Percentiles rank a stretch among this genome's conserved stretches.
Conservation (phyloP, 2,329 filamentous ascomycete genomes). For the Botrytis galanthina region DNA sequence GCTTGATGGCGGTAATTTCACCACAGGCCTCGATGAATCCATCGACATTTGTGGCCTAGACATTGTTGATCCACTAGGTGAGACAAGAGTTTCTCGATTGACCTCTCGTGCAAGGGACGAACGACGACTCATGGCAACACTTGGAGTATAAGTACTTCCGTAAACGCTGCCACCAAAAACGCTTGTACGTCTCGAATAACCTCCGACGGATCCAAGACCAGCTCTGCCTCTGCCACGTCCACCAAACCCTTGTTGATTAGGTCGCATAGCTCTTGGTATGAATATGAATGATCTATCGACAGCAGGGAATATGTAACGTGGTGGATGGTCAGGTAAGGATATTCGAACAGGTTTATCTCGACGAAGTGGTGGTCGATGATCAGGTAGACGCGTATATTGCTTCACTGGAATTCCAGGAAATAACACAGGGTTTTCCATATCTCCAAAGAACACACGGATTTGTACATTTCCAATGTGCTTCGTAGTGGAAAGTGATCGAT, state of each 20-base stretch:
- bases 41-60: constrained; percentile 62
- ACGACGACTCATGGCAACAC: constrained; percentile 81
- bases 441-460: constrained; percentile 76
- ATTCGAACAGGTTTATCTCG: constrained; percentile 96
- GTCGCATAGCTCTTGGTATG: constrained; percentile 88
- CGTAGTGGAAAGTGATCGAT: constrained; percentile 78
- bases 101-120: constrained; percentile 73
- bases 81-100: constrained; percentile 71
- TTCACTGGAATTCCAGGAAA: constrained; percentile 78
- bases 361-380: constrained; percentile 89
- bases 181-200: constrained; percentile 77
- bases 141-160: constrained; percentile 81
- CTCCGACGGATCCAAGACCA: constrained; percentile 64
- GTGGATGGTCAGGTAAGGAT: constrained; percentile 75
- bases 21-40: constrained; percentile 68
- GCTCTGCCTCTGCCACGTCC: constrained; percentile 69
- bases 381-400: constrained; percentile 89
- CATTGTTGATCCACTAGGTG: constrained; percentile 75
- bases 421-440: constrained; percentile 67
- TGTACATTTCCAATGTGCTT: constrained; percentile 81
- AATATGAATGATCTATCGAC: constrained; percentile 94
- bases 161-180: constrained; percentile 65
- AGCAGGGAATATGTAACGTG: constrained; percentile 88
- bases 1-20: constrained; percentile 69
- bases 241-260: constrained; percentile 78